Conservation (phyloP, 345 rosid genomes). For the Aquilaria yunnanensis region DNA sequence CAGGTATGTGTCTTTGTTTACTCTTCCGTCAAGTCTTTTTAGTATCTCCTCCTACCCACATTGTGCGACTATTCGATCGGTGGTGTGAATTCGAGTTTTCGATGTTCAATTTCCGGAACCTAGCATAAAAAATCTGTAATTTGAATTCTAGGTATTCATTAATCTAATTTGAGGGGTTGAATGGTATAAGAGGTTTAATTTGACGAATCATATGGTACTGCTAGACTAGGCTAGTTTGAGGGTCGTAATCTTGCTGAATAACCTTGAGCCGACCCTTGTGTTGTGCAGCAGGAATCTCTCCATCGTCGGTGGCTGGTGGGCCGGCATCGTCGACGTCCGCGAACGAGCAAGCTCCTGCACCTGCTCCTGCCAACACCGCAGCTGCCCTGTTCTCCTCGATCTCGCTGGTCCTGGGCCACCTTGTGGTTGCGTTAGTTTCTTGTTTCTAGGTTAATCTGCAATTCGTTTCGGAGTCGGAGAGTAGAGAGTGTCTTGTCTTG, state of each 20-base stretch:
- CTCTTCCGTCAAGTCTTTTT: not conserved
- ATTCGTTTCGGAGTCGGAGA: not conserved
- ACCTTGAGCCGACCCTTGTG: not conserved
- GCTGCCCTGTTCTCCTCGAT: slow-evolving; percentile 13
- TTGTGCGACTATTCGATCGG: no score
- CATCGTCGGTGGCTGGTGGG: slow-evolving; percentile 15
- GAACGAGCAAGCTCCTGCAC: slow-evolving; percentile 22
- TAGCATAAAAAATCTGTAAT: not conserved
- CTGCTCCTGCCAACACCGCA: slow-evolving; percentile 25
- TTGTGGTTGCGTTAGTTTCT: slow-evolving; percentile 12
- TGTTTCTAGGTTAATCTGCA: not conserved
- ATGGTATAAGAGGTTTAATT: not conserved
- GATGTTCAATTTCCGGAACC: not conserved
- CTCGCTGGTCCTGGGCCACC: slow-evolving; percentile 15
- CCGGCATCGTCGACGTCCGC: slow-evolving; percentile 12
- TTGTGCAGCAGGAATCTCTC: slow-evolving; percentile 18
- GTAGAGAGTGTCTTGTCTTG: no score
- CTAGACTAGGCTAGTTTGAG: not conserved
- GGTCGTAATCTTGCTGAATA: not conserved
- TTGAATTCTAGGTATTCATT: not conserved
- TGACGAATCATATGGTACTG: not conserved
- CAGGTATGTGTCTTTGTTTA: slow-evolving; percentile 23
- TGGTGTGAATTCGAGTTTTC: not conserved
- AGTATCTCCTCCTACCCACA: no score
- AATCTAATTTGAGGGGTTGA: not conserved